phyloP scores from a whole-genome alignment of 345 rosid genomes.

The Fremontodendron californicum region DNA sequence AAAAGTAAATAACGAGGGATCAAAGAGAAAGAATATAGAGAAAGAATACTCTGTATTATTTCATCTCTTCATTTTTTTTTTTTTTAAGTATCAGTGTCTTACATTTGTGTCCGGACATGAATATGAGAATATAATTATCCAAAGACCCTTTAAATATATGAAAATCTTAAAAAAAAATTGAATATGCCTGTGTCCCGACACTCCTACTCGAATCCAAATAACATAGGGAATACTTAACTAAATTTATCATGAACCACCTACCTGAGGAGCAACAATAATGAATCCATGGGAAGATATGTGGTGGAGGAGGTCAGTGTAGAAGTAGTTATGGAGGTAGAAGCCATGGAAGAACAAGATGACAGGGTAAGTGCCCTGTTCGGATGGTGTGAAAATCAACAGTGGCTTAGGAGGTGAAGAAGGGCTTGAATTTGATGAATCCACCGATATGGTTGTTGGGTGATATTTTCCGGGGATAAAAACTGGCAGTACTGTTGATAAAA shows the following conservation, averaged over 20 bases:
- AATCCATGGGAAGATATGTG: constrained; percentile 44
- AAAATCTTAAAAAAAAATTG: no score
- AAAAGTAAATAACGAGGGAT: background rate
- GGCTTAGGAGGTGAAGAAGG: constrained; percentile 27
- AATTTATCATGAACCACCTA: background rate
- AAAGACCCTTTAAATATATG: no score
- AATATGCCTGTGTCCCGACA: no score
- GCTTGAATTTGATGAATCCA: background rate
- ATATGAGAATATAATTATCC: no score
- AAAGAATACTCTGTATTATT: no score
- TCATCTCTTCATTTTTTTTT: no score
- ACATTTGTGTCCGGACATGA: no score
- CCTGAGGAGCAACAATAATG: constrained; percentile 52
- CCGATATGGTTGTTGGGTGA: background rate
- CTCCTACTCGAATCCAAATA: no score
- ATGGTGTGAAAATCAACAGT: constrained; percentile 28
- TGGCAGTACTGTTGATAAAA: background rate
- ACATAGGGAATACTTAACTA: background rate
- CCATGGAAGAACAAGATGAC: constrained; percentile 39
- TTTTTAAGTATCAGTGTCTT: no score
- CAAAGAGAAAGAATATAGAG: background rate
- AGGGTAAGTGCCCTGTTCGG: constrained; percentile 25
- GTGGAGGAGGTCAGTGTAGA: constrained; percentile 29
- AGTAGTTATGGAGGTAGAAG: constrained; percentile 17
- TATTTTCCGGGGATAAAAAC: background rate